Base-by-base conservation (phyloP, 257 asterid genomes). In the Osmanthus fragrans region DNA sequence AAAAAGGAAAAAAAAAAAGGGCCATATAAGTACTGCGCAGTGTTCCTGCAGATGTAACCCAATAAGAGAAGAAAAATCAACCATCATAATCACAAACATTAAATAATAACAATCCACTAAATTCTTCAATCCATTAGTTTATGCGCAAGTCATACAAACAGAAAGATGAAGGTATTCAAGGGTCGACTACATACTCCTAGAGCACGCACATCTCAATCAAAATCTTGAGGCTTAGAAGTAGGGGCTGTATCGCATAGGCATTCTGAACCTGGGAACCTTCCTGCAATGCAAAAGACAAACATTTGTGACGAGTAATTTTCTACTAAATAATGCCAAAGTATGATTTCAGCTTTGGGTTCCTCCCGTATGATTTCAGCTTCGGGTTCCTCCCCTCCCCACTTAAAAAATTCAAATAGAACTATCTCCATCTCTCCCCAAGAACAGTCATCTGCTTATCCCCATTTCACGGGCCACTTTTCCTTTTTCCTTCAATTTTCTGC, bases 221-320 rank as follows among this genome's bases (percentile, higher is more conserved):
- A 77, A 42, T 56, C 33, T 56, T 10, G 68, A 37, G 78, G 78
- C 82, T 88, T 84, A 87, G 75, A 85, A 86, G 86, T 90, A 90
- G 56, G 95, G 93, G 82, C 87, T 86, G 82, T 85, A 88, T 54
- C 93, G 85, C 94, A 88, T 88, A 32, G 93, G 90, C 71, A 76
- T 86, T 76, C 94, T 87, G 82, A 82, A 85, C 86, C 97, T 83
- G 27, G 92, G 92, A 63, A 88, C 90, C 82, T 91, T 91, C 86
- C 93, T 90, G 88, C 85, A 88, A 78, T 37, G 34, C 11, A 67
- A 15, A 54, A 37, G 9, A 40, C 54, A 39, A 75, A 67, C 76
- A 33, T 40, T 34, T 21, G 15, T 80, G 47, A 80, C 72, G 51
- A 70, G n/a, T 67, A 66, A 71, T 36, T 16, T 23, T 34, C 0